Conservation (phyloP, 805 yeast genomes). For the Saccharomycopsis sp. region DNA sequence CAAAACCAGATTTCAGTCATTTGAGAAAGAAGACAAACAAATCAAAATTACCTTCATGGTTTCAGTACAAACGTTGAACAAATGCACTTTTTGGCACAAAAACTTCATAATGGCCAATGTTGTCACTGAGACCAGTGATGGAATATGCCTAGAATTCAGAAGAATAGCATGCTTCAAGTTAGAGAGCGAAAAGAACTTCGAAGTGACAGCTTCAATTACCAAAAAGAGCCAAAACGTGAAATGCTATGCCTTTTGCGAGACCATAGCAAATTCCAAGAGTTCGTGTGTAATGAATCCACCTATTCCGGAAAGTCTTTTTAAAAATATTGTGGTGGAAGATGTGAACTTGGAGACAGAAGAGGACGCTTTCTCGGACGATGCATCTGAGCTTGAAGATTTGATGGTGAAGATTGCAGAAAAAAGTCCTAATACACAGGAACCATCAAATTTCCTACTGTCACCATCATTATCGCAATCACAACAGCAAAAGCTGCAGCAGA, state of each 20-base stretch:
- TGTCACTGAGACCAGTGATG: constrained; percentile 26
- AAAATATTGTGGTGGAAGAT: constrained; percentile 16
- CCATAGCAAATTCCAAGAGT: constrained; percentile 29
- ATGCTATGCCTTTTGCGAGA: constrained; percentile 31
- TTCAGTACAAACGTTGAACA: constrained; percentile 22
- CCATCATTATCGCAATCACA: neutral
- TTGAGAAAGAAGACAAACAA: constrained; percentile 1
- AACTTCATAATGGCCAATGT: constrained; percentile 28
- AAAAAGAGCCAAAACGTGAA: constrained; percentile 24
- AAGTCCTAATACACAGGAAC: neutral
- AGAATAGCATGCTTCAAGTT: constrained; percentile 28
- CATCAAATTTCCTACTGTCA: neutral
- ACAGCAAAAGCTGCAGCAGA: neutral
- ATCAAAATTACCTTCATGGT: constrained; percentile 13
- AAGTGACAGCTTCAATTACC: constrained; percentile 23
- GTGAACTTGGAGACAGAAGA: too few species aligned
- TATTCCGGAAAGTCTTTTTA: constrained; percentile 17
- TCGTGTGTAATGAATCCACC: constrained; percentile 20
- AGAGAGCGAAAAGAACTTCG: constrained; percentile 25
- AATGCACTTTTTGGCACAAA: constrained; percentile 28
- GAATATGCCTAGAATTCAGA: constrained; percentile 37
- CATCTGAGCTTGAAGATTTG: constrained; percentile 12
- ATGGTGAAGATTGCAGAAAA: neutral
- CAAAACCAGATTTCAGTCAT: constrained; percentile 21
- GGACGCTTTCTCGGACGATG: constrained; percentile 25